phyloP scores from a whole-genome alignment of 1,139 yeast species.

The Spencermartinsiella ligniputridi region DNA sequence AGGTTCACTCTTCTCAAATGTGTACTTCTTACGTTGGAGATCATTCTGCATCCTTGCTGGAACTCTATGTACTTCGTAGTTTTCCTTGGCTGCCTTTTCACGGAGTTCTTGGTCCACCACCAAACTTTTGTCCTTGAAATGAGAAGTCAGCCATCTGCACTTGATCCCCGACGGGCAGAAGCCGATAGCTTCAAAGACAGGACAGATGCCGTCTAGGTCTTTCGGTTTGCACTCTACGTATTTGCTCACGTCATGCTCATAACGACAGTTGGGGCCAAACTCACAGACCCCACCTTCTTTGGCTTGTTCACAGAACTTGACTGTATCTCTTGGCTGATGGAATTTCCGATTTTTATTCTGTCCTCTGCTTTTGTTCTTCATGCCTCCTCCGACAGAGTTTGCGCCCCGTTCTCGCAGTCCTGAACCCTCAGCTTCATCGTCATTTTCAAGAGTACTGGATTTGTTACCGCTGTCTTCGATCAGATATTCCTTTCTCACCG shows the following conservation, averaged over 20 bases:
- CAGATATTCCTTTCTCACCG: constrained; percentile 23
- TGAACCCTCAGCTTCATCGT: constrained; percentile 50
- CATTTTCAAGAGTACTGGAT: constrained; percentile 23
- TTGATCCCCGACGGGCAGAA: constrained; percentile 89
- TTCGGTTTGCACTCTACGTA: constrained; percentile 63
- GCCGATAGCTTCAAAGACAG: constrained; percentile 77
- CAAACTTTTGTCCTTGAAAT: constrained; percentile 48
- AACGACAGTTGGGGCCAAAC: constrained; percentile 73
- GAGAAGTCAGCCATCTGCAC: constrained; percentile 88
- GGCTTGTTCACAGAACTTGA: constrained; percentile 63
- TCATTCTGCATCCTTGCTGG: constrained; percentile 46
- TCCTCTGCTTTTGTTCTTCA: constrained; percentile 57
- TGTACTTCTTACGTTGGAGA: constrained; percentile 61
- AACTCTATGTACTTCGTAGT: constrained; percentile 66
- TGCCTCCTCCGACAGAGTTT: constrained; percentile 41
- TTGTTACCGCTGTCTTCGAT: constrained; percentile 13
- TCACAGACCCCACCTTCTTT: constrained; percentile 47
- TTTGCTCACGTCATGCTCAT: constrained; percentile 63
- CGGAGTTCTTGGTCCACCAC: constrained; percentile 41
- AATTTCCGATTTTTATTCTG: constrained; percentile 87
- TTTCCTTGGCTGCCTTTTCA: constrained; percentile 36
- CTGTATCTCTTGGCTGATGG: constrained; percentile 60
- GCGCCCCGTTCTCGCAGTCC: constrained; percentile 39
- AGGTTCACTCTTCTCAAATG: constrained; percentile 51
- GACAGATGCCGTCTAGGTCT: constrained; percentile 75